Base-by-base conservation (phyloP, 1,284 basidiomycete species). In the Pseudozyma thailandica region DNA sequence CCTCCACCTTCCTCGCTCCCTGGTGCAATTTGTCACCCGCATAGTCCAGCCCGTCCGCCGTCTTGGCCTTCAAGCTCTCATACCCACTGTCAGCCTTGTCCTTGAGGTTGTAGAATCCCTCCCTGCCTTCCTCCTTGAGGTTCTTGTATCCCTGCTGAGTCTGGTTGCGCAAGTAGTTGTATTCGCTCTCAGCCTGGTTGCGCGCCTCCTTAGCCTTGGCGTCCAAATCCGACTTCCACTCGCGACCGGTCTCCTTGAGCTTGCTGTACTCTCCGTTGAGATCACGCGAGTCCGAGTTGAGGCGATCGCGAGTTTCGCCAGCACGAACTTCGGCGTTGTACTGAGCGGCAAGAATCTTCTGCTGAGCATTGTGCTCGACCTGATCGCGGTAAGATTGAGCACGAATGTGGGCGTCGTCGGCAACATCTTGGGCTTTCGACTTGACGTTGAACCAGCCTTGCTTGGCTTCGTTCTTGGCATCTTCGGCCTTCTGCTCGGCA, bases 311-410 rank as follows among this genome's bases (percentile, higher is more conserved):
- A n/a, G 42, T 56, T 39, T 71, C 68, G 18, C 52, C 62, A 18
- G 54, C 57, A 21, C 58, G 62, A 31, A 55, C 54, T 39, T 72
- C 69, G 44, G 69, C 69, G 54, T 72, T 65, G 69, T 72, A 72
- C 45, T 65, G 69, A 12, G 69, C 69, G 21, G 68, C 68, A 20
- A 64, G 61, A 37, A 71, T 64, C 68, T 71, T 71, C 12, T 71
- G 51, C 49, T 71, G 68, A 5, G 68, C 68, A 26, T 71, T 71
- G 52, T 53, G 60, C 61, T 64, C 68, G 45, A 71, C 44, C 37
- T 64, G 46, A 37, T 62, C 54, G 28, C 55, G 54, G 51, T 65
- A 28, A 41, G 47, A 54, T 4, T 54, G 26, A 7, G 41, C 30
- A n/a, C 45, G 41, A 25, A 30, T 30, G 15, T 39, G 38, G 18